phyloP scores from a whole-genome alignment of 2,329 filamentous ascomycete genomes.

The Aureobasidium sp. region DNA sequence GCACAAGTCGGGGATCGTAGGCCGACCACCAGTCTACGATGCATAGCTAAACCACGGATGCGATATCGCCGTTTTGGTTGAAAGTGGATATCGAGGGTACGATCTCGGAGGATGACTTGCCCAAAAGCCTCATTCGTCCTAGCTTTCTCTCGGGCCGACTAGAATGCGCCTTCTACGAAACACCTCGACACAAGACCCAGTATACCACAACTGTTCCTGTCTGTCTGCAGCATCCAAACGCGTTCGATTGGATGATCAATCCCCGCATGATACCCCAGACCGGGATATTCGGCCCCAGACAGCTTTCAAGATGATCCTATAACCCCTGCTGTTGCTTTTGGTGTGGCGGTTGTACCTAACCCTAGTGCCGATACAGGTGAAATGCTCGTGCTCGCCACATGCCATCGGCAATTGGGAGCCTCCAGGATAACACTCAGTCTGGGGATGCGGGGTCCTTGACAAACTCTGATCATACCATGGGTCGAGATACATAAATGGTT shows the following conservation, averaged over 20 bases:
- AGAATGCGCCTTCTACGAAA: background rate
- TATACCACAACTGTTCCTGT: no score
- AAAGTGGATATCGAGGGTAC: background rate
- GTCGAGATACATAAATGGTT: background rate
- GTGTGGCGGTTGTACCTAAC: background rate
- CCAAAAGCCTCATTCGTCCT: background rate
- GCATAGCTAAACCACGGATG: no score
- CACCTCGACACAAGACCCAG: background rate
- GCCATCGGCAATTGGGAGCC: background rate
- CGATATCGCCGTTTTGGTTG: background rate
- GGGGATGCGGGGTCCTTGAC: background rate
- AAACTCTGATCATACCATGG: background rate
- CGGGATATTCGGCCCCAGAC: background rate
- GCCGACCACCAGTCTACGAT: no score
- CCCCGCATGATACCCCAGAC: background rate
- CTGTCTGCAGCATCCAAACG: background rate
- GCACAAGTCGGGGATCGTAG: no score
- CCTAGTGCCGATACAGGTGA: background rate
- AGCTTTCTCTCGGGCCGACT: background rate
- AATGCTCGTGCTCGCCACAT: background rate
- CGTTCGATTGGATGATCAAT: background rate
- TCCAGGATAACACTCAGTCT: background rate
- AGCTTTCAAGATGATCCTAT: background rate
- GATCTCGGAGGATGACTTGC: background rate
- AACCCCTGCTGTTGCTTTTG: background rate